phyloP scores from a whole-genome alignment of 2,329 filamentous ascomycete species.

The Sarocladiaceae sp. region DNA sequence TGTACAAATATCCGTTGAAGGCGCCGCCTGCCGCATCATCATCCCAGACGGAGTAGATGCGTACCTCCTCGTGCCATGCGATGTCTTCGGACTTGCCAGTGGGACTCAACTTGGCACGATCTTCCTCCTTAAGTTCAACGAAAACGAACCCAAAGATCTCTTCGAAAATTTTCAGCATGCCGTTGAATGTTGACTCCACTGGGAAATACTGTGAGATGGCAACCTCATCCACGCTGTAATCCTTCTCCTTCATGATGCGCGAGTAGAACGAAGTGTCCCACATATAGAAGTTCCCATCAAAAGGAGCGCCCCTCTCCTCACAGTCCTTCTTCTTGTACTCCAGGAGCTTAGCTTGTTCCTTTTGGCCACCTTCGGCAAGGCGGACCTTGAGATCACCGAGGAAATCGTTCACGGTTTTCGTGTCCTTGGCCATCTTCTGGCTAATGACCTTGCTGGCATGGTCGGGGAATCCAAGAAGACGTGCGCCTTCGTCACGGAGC shows the following conservation, averaged over 20 bases:
- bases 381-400: slow-evolving; percentile 64
- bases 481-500: slow-evolving; percentile 73
- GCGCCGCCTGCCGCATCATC: slow-evolving; percentile 64
- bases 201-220: slow-evolving; percentile 84
- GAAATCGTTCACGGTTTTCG: slow-evolving; percentile 69
- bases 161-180: slow-evolving; percentile 82
- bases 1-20: slow-evolving; percentile 79
- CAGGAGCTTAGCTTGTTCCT: slow-evolving; percentile 67
- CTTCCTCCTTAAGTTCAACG: slow-evolving; percentile 64
- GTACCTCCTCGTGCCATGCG: slow-evolving; percentile 79
- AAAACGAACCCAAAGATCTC: slow-evolving; percentile 77
- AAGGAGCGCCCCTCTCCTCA: slow-evolving; percentile 51
- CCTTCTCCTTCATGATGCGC: slow-evolving; percentile 73
- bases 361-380: slow-evolving; percentile 63
- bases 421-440: slow-evolving; percentile 81
- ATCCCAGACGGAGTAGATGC: slow-evolving; percentile 79
- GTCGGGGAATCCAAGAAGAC: slow-evolving; percentile 71
- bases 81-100: slow-evolving; percentile 68
- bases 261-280: slow-evolving; percentile 84
- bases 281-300: slow-evolving; percentile 71
- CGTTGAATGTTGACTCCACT: slow-evolving; percentile 65
- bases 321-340: slow-evolving; percentile 70
- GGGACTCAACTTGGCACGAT: slow-evolving; percentile 60
- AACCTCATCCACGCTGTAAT: slow-evolving; percentile 75
- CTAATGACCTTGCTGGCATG: slow-evolving; percentile 74